phyloP scores from a whole-genome alignment of 495 filamentous ascomycete genomes.

The Penicillium simplicissimum region DNA sequence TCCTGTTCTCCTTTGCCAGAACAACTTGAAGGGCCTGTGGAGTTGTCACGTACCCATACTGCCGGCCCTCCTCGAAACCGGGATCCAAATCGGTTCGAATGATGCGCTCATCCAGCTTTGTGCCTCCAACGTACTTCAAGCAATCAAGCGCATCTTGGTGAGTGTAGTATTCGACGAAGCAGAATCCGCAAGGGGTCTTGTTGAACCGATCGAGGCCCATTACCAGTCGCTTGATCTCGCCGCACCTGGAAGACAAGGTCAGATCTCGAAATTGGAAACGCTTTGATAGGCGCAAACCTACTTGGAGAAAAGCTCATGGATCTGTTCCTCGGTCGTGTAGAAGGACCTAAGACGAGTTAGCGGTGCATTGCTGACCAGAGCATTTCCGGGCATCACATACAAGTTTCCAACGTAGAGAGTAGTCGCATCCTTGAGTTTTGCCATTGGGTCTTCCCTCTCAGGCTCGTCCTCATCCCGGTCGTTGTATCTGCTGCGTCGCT shows the following conservation, averaged over 20 bases:
- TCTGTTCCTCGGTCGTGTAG: slow-evolving; percentile 98
- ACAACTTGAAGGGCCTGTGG: background rate
- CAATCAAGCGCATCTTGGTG: slow-evolving; percentile 95
- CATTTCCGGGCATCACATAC: slow-evolving; percentile 50
- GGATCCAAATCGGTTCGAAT: slow-evolving; percentile 97
- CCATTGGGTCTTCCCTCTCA: slow-evolving; percentile 56
- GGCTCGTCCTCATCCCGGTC: slow-evolving; percentile 56
- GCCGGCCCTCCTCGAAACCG: slow-evolving; percentile 91
- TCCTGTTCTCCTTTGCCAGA: background rate
- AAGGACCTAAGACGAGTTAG: slow-evolving; percentile 73
- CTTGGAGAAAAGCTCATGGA: slow-evolving; percentile 96
- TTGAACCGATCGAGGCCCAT: slow-evolving; percentile 97
- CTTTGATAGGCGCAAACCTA: slow-evolving; percentile 25
- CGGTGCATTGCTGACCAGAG: background rate
- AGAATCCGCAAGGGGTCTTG: slow-evolving; percentile 98
- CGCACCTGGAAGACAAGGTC: slow-evolving; percentile 57
- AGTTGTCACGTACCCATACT: slow-evolving; percentile 69
- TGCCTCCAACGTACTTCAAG: slow-evolving; percentile 97
- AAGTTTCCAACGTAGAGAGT: slow-evolving; percentile 98
- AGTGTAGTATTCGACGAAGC: slow-evolving; percentile 98
- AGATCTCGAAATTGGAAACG: background rate
- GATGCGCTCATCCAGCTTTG: slow-evolving; percentile 96
- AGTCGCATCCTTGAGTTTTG: slow-evolving; percentile 81
- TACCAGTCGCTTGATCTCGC: slow-evolving; percentile 96
- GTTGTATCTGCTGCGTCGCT: slow-evolving; percentile 64